phyloP scores from a whole-genome alignment of 169 alveolate species.

The Eimeria falciformis region DNA sequence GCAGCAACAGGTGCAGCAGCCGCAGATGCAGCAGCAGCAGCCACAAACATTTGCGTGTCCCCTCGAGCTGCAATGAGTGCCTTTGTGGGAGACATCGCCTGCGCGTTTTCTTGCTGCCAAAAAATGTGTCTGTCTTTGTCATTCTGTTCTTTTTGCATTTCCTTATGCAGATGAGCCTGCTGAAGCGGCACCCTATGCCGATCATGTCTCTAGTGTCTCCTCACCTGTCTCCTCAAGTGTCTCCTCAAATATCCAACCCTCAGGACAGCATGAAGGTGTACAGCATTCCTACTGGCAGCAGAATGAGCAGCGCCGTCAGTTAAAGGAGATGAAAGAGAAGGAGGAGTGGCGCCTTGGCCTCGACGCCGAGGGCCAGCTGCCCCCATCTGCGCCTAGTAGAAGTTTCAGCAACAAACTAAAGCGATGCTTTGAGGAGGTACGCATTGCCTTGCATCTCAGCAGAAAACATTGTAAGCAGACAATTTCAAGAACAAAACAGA shows the following conservation, averaged over 20 bases:
- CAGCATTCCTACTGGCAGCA: neutral
- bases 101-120: no score
- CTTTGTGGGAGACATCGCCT: neutral
- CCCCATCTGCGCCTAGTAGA: neutral
- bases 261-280: no score
- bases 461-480: no score
- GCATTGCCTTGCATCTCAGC: neutral
- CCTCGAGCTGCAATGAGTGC: neutral
- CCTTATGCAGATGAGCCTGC: no score
- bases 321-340: neutral
- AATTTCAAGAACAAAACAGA: neutral
- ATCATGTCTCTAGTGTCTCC: no score
- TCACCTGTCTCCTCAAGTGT: no score
- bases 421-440: neutral
- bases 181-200: no score
- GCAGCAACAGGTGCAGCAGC: neutral
- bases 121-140: no score
- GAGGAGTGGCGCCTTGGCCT: neutral
- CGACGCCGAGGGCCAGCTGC: neutral
- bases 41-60: neutral
- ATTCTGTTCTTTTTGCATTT: no score
- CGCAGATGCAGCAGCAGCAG: neutral
- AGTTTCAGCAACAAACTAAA: neutral
- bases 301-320: neutral
- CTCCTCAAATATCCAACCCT: no score